phyloP scores from a whole-genome alignment of 805 yeast species.

The Ascoidea tarda region DNA sequence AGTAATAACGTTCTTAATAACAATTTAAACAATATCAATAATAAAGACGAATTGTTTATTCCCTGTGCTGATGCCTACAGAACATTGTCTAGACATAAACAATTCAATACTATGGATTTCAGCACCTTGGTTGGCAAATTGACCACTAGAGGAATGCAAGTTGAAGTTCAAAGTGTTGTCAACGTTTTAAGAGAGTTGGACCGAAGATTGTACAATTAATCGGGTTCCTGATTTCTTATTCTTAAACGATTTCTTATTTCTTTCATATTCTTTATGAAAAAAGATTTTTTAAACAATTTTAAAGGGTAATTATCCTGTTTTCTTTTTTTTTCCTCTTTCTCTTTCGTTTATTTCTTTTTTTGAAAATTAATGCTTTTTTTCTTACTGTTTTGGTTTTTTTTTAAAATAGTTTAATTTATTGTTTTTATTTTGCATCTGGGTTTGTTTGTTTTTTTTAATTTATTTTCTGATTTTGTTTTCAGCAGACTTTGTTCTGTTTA shows the following conservation, averaged over 20 bases:
- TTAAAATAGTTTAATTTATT: no score
- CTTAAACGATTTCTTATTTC: background rate
- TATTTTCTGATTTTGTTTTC: no score
- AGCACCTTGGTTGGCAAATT: conserved; percentile 61
- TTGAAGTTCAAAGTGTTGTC: conserved; percentile 84
- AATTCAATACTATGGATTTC: conserved; percentile 60
- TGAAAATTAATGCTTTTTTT: no score
- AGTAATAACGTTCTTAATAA: conserved; percentile 2
- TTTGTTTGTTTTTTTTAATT: no score
- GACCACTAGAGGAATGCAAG: conserved; percentile 76
- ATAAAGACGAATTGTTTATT: conserved; percentile 37
- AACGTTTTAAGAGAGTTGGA: conserved; percentile 74
- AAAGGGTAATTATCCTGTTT: no score
- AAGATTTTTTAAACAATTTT: no score
- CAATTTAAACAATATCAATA: conserved; percentile 1
- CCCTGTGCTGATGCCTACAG: conserved; percentile 88
- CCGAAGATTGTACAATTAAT: conserved; percentile 37
- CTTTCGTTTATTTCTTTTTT: no score
- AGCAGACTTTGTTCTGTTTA: no score
- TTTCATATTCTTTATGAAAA: background rate
- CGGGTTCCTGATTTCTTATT: background rate
- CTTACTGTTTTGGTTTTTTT: no score
- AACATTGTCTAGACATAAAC: conserved; percentile 71
- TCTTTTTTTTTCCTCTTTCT: no score
- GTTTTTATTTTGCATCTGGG: no score